Conservation (phyloP, 129 eudicot species). For the Logfia minima region DNA sequence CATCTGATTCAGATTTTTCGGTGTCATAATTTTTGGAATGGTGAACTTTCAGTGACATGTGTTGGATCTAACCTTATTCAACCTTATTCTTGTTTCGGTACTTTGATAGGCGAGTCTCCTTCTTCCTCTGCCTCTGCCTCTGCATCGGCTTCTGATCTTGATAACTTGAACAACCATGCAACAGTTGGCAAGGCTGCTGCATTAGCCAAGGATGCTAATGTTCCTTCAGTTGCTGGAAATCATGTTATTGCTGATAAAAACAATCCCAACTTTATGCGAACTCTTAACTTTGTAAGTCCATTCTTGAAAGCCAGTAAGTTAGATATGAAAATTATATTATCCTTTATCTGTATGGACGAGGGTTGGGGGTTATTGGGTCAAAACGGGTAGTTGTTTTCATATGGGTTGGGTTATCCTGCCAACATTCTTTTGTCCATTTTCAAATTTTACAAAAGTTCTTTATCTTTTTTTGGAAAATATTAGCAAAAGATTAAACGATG, state of each 20-base stretch:
- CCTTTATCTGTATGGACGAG: not conserved
- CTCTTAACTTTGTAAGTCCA: conserved; percentile 68
- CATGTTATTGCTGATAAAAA: conserved; percentile 62
- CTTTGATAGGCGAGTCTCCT: conserved; percentile 77
- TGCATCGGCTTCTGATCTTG: conserved; percentile 95
- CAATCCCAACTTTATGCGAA: conserved; percentile 59
- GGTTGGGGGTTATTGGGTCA: no score
- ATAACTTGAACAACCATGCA: conserved; percentile 70
- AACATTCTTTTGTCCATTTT: no score
- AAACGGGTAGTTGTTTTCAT: not conserved
- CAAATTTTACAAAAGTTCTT: not conserved
- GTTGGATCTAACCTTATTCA: not conserved
- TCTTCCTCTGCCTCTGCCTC: conserved; percentile 55
- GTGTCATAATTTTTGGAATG: not conserved
- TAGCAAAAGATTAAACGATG: not conserved
- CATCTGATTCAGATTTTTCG: not conserved
- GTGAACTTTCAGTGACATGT: not conserved
- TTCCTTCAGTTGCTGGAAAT: conserved; percentile 78
- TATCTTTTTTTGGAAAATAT: no score
- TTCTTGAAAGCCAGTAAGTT: not conserved
- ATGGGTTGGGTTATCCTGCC: not conserved
- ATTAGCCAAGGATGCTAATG: conserved; percentile 51
- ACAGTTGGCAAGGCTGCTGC: conserved; percentile 56
- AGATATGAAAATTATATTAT: not conserved
- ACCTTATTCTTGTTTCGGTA: not conserved